Base-by-base conservation (phyloP, 2,329 filamentous ascomycete species). In the Pestalotiopsis sp. region DNA sequence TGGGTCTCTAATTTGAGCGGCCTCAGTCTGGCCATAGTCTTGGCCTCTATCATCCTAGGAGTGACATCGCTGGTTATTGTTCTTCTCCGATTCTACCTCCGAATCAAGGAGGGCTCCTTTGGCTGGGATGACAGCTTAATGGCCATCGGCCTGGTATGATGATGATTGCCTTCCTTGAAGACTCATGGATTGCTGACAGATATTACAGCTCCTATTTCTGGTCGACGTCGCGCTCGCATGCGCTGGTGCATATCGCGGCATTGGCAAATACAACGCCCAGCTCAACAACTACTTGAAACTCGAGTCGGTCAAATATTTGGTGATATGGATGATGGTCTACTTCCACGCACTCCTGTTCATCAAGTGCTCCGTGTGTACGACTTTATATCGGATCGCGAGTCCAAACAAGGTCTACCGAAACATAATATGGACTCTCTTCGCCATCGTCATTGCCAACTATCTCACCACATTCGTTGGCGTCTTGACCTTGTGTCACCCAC, bases 291-390 rank as follows among this genome's bases (percentile, higher is more conserved):
- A 67, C 69, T 69, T 76, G 69, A 68, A 60, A 25, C 63, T 63
- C 4, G 70, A 72, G 58, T 64, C 65, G 17, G 67, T 69, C n/a
- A 75, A 75, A 41, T 72, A 70, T 20, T 72, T 75, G 45, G 72
- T 73, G 39, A 69, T 76, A 41, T 76, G 75, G 73, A 76, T 76
- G 64, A 59, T 76, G n/a, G 67, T 73, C 17, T 77, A 77, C 67
- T 72, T 76, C 25, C 55, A 67, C 39, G 70, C 71, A 4, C 66
- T 76, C 27, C 70, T 73, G 13, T 67, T 73, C 20, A 70, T 77
- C 71, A 77, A 77, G 57, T 79, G 79, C 20, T 81, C 80, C 41
- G 76, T 75, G 74, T 81, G 81, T 62, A 74, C 77, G 9, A 78
- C 75, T 41, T 78, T 81, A 0, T 77, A 79, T 41, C 73, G 81